phyloP scores from a whole-genome alignment of 495 filamentous ascomycete genomes.

The Hypoxylon perforatum region DNA sequence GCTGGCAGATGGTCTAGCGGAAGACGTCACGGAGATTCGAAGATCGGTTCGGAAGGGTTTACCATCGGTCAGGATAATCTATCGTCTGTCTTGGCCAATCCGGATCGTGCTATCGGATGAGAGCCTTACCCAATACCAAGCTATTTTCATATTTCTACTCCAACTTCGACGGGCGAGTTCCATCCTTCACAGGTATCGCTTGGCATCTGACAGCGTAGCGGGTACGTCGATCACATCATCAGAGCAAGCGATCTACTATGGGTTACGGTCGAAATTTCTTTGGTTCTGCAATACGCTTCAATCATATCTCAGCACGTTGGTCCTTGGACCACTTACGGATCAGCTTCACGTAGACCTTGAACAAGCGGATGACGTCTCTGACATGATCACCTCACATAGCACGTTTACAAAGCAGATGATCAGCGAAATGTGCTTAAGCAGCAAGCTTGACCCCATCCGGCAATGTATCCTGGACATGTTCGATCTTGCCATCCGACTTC shows the following conservation, averaged over 20 bases:
- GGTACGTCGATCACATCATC: slow-evolving; percentile 31
- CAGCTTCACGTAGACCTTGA: slow-evolving; percentile 65
- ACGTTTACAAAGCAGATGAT: slow-evolving; percentile 69
- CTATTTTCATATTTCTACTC: slow-evolving; percentile 77
- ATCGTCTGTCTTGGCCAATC: slow-evolving; percentile 84
- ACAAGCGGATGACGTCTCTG: slow-evolving; percentile 78
- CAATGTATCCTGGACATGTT: slow-evolving; percentile 74
- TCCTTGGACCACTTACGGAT: slow-evolving; percentile 68
- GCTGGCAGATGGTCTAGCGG: slow-evolving; percentile 49
- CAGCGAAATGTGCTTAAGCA: slow-evolving; percentile 73
- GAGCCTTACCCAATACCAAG: slow-evolving; percentile 72
- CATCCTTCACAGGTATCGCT: slow-evolving; percentile 69
- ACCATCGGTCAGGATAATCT: slow-evolving; percentile 66
- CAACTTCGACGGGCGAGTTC: slow-evolving; percentile 80
- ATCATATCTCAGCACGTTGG: slow-evolving; percentile 77
- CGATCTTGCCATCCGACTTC: slow-evolving; percentile 64
- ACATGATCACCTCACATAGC: slow-evolving; percentile 78
- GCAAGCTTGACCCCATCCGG: slow-evolving; percentile 71
- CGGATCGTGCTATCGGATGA: slow-evolving; percentile 78
- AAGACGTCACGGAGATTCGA: slow-evolving; percentile 50
- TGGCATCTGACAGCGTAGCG: slow-evolving; percentile 45
- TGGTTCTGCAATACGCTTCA: slow-evolving; percentile 83
- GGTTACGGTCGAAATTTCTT: slow-evolving; percentile 76
- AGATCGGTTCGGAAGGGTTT: slow-evolving; percentile 62
- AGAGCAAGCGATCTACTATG: slow-evolving; percentile 64